phyloP scores from a whole-genome alignment of 345 rosid species.

The Atalantia buxifolia region DNA sequence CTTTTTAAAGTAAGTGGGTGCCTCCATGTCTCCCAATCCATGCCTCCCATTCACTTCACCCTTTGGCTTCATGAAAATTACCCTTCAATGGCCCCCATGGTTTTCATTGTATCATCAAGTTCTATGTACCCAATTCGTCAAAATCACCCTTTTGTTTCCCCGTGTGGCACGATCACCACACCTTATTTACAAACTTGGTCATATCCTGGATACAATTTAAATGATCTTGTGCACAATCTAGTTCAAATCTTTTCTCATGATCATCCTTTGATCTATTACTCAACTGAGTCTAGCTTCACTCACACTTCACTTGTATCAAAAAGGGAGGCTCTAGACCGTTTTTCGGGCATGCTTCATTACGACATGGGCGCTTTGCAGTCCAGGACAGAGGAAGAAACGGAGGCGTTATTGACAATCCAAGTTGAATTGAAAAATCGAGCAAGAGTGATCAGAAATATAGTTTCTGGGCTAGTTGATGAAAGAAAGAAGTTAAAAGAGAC shows the following conservation, averaged over 20 bases:
- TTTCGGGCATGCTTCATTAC: conserved; percentile 53
- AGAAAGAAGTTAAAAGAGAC: conserved; percentile 28
- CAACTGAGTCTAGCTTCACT: conserved; percentile 17
- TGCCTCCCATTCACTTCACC: conserved; percentile 41
- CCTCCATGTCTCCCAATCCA: conserved; percentile 28
- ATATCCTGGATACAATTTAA: conserved; percentile 44
- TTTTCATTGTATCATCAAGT: conserved; percentile 27
- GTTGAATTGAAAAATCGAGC: conserved; percentile 31
- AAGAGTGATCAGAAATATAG: not conserved
- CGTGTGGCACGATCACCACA: conserved; percentile 40
- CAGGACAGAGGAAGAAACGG: conserved; percentile 35
- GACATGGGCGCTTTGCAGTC: conserved; percentile 31
- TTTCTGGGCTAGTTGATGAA: conserved; percentile 40
- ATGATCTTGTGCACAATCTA: conserved; percentile 44
- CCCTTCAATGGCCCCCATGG: conserved; percentile 55
- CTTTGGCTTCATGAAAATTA: conserved; percentile 73
- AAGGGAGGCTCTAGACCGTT: conserved; percentile 66
- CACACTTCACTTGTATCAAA: conserved; percentile 33
- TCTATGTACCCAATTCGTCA: conserved; percentile 27
- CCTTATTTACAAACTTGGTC: conserved; percentile 57
- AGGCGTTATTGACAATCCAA: conserved; percentile 33
- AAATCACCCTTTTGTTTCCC: conserved; percentile 60
- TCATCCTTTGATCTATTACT: conserved; percentile 39
- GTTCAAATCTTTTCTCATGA: conserved; percentile 44
- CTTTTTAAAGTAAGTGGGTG: conserved; percentile 45